Base-by-base conservation (phyloP, 1,284 basidiomycete species). In the Ganoderma leucocontextum region DNA sequence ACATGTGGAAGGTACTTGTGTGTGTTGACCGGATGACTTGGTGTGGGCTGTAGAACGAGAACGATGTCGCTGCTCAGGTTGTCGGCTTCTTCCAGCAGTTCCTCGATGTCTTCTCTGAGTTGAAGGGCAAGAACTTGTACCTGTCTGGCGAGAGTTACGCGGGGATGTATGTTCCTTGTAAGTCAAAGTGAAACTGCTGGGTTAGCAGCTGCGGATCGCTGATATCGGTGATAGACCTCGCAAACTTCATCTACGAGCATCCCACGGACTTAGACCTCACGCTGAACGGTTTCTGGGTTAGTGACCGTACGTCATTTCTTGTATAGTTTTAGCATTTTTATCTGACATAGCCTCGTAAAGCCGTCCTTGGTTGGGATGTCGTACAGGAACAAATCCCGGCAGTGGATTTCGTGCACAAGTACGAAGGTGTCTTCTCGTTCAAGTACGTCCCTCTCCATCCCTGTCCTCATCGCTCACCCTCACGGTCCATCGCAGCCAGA, bases 11-110 rank as follows among this genome's bases (percentile, higher is more conserved):
- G 22, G 19, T 7, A 2, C 2, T 1, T 13, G 10, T 12, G 38
- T 57, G 52, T 17, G 22, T 59, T 65, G 19, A n/a, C 68, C 52
- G 36, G 17, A 17, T 49, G 47, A 47, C 44, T 22, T 22, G 7
- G n/a, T 22, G n/a, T 38, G 17, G 68, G n/a, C 6, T 68, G 60
- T 57, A 93, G 86, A 83, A 92, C 64, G 91, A 93, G 74, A 84
- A 89, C 42, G 88, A 91, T 52, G 82, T 93, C 5, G 88, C 90
- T 0, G 84, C 78, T 9, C 88, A 91, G 70, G 76, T 91, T 13
- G 87, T 89, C 39, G 89, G 89, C 10, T 93, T 93, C 78, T 72
- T 94, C 73, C 85, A 91, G 67, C 92, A 94, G 75, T 94, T 94
- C 80, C 82, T 94, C 13, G 85, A 89, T 25, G 86, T 94, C 1